These are phyloP conservation scores for Circinella umbellata DNA, from an alignment of 371 early-diverging fungal species.

Conservation along the genomic window DNA sequence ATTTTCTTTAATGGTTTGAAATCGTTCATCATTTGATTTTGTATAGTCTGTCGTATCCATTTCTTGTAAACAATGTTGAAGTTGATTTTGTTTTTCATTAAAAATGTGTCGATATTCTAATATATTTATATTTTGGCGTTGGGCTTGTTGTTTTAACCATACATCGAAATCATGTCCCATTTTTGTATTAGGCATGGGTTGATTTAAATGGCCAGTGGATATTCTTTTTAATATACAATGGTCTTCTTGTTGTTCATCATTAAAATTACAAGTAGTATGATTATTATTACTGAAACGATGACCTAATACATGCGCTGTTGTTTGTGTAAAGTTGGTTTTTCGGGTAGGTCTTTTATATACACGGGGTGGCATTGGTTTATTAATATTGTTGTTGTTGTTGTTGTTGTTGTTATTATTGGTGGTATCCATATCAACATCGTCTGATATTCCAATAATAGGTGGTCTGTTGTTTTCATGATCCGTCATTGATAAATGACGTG, in stretches of 20 bases:
- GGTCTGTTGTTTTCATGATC: constrained; percentile 15
- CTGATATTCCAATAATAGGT: neutral
- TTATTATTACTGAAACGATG: constrained; percentile 2
- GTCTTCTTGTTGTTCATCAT: neutral
- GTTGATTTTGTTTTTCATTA: constrained; percentile 27
- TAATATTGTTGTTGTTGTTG: constrained; percentile 2
- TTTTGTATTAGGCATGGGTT: neutral
- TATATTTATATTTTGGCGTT: constrained; percentile 18
- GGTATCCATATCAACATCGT: constrained; percentile 24
- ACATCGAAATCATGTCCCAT: constrained; percentile 21
- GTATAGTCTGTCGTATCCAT: constrained; percentile 28
- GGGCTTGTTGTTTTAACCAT: constrained; percentile 28
- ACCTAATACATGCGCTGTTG: neutral
- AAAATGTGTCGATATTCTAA: constrained; percentile 21
- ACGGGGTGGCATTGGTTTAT: neutral
- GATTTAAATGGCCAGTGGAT: neutral
- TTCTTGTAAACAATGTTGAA: constrained; percentile 25
- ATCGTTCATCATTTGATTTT: constrained; percentile 25
- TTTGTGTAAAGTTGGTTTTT: neutral
- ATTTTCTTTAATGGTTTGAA: constrained; percentile 31
- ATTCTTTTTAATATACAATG: neutral
- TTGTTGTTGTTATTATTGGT: neutral
- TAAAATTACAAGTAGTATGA: no score
- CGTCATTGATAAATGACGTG: constrained; percentile 42
- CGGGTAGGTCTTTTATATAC: neutral